Base-by-base conservation (phyloP, 2,329 filamentous ascomycete species). In the Scortechinia acanthostroma region DNA sequence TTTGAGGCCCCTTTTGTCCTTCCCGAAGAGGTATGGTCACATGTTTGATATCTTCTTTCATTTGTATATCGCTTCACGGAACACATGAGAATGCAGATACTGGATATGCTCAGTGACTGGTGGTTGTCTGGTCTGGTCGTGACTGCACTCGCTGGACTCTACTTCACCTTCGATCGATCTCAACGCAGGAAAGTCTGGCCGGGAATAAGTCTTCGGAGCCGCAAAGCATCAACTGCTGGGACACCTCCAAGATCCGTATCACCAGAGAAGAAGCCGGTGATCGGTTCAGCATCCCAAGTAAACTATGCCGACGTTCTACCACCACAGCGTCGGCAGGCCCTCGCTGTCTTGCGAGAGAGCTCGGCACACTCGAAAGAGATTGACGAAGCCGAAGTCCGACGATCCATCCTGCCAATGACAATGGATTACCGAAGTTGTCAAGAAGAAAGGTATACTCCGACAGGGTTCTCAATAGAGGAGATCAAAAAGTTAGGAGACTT, bases 401-500 rank as follows among this genome's bases (percentile, higher is more conserved):
- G 25, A 54, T 55, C n/a, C 55, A 57, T 4, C 48, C 63, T 73
- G 17, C 64, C 66, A 17, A 68, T 69, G 55, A 59, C 59, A 6
- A 52, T 56, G 45, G 56, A 70, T 48, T 71, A 68, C 50, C 51
- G 51, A 37, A 55, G 47, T 10, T 63, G 60, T 46, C 50, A 56
- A 25, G 53, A 58, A 16, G 49, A 57, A 17, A 68, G 67, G 21
- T 83, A 74, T 55, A 81, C 79, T 2, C 78, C 77, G 1, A 88
- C 77, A 35, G 86, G 83, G 1, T 84, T 91, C 54, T 83, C 84
- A 0, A 69, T 83, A 0, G 70, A 73, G 2, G 87, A 94, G 46
- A 73, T 94, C 50, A 75, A 74, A 45, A 72, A 73, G 1, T 64
- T 94, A 2, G 88, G 88, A 0, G 73, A 86, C 51, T 94, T 94